Base-by-base conservation (phyloP, 2,329 filamentous ascomycete genomes). In the Epichloe coenophiala region DNA sequence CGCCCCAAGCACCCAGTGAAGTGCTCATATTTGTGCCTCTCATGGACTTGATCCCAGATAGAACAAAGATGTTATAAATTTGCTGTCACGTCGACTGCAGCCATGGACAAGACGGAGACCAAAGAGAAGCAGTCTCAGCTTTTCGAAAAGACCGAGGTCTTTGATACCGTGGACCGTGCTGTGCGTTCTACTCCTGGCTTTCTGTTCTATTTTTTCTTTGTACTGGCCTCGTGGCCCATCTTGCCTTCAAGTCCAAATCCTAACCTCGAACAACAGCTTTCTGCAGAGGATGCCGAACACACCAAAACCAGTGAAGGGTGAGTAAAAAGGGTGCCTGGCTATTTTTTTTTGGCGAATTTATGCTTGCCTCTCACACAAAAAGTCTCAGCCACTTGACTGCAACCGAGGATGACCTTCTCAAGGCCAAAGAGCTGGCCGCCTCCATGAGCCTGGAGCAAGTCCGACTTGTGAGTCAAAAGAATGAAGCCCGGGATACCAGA, bases 351-450 rank as follows among this genome's bases (percentile, higher is more conserved):
- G 39, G 27, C 17, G 27, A 23, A 19, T 31, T 9, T 3, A 9
- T 31, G 27, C 17, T 43, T 15, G 11, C 3, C 39, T 39, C 33
- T 39, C 11, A 44, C 23, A 19, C 37, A 33, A 12, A 37, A 37
- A 7, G 4, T 31, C 13, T 43, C 2, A 54, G 52, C 19, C 52
- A 59, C 5, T 59, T 71, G 42, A 63, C 65, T 44, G 67, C 67
- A 54, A 72, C 71, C 45, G 70, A 72, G 55, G 65, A 71, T 45
- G 71, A 73, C 53, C 61, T 73, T 8, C 65, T 70, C 49, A 67
- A 73, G 57, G 71, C 70, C 49, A 69, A 68, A 55, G 69, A 71
- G 52, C 60, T 71, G 40, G 71, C 70, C 48, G 65, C 63, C 47
- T 69, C 42, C 65, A 65, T 57, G 61, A 68, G 48, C 57, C 69